Evolutionary conservation across 768 basidiomycete genomes (phyloP), one percentile per base, ranked within the genome.

Genomic region (Steccherinum ochraceum): DNA sequence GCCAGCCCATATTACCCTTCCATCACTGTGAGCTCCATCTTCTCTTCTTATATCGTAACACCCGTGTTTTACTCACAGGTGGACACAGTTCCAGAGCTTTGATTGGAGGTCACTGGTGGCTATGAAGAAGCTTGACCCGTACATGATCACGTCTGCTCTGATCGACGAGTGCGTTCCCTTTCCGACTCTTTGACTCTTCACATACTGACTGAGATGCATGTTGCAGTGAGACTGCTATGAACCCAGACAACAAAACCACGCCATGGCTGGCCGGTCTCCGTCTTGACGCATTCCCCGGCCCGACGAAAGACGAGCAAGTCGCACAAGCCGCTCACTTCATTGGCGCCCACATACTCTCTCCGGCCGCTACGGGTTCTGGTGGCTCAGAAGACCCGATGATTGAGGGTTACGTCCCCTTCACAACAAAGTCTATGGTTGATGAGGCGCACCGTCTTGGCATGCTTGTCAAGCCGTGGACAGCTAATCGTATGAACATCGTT

Each of bases 21-120:
- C 16, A 86, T 89, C 54, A 86, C 81, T 3, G 86, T 86, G 57
- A 52, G 79, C 59, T 30, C 35, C 11, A 20, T 24, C n/a, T n/a
- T n/a, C 4, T 27, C 16, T 40, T 20, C 24, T 50, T 7, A 40
- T 21, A 5, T 23, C 7, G 46, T 21, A 25, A 35, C 3, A 23
- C 24, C 40, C 19, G 18, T 23, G 30, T 24, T 35, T 3, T 7
- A 2, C 21, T 26, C 7, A 35, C 26, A n/a, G 20, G 24, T 55
- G 42, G 49, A 42, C 20, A 5, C 56, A 89, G 86, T 87, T 79
- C 56, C 86, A 92, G 69, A 86, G 85, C 58, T 89, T 89, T 58
- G 84, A 89, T 62, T 91, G 89, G 89, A 73, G 87, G 58, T 83
- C 86, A 12, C 63, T 91, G 12, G 63, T 86, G 45, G 74, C 68